Base-by-base conservation (phyloP, 2,329 filamentous ascomycete species). In the Hymenoscyphus albidus region DNA sequence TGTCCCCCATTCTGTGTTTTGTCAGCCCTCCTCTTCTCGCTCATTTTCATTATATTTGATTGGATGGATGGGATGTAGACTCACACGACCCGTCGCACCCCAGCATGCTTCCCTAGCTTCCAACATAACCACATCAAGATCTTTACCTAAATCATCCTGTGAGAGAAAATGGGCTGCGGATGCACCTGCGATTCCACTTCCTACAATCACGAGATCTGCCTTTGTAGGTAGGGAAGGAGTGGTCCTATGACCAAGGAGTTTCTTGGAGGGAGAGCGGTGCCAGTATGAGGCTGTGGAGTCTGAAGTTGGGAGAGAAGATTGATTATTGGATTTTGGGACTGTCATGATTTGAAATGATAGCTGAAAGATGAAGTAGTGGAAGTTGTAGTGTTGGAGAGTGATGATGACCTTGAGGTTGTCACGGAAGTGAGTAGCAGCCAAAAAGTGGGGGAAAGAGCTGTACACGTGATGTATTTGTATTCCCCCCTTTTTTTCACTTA, bases 61-160 rank as follows among this genome's bases (percentile, higher is more conserved):
- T 10, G 13, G 9, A 5, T 18, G 22, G 18, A 54, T n/a, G 48
- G 18, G 13, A 27, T 27, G 7, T 10, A 13, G 48, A 80, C 86
- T 81, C 73, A 91, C 88, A 73, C 90, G 79, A n/a, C 91, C 90
- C 0, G 90, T 94, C n/a, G 91, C 91, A 18, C 91, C 91, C 85
- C 85, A 93, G 73, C 90, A 93, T 3, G 88, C 89, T 78, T 93
- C 90, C 71, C 91, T 82, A 14, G 91, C 91, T 77, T 94, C 91
- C 5, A 94, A 80, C 79, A 93, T 83, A 5, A 93, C 80, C 7
- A 93, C 83, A n/a, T 77, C 80, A 65, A 82, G 78, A 5, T 66
- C 62, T 42, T 67, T 81, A 79, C 48, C 78, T 65, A 75, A 68
- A 67, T 78, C 64, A 78, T 80, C 72, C 78, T 83, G 76, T 66